Conservation (phyloP, 2,329 filamentous ascomycete species). For the Aspergillus costaricaensis region DNA sequence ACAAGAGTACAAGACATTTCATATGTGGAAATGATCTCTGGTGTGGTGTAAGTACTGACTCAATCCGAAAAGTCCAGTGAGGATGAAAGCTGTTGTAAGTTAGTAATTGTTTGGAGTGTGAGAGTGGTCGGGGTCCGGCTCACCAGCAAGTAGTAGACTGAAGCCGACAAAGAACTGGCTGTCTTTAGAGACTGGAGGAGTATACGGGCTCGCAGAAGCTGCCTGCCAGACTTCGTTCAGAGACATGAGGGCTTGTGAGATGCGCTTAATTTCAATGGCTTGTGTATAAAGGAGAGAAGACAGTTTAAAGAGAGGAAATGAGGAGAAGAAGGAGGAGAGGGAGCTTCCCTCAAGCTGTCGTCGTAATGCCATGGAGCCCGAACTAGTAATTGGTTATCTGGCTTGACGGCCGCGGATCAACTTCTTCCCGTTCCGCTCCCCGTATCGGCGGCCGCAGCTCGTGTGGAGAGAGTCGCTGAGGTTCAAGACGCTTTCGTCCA, state of each 20-base stretch:
- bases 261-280: not conserved
- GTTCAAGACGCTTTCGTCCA: slow-evolving; percentile 1
- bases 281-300: slow-evolving; percentile 2
- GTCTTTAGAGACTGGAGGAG: slow-evolving; percentile 76
- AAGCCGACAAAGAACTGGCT: slow-evolving; percentile 83
- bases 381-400: slow-evolving; percentile 21
- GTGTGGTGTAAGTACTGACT: slow-evolving; percentile 59
- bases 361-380: slow-evolving; percentile 3
- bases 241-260: slow-evolving; percentile 54
- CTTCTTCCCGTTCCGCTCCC: slow-evolving; percentile 24
- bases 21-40: too few species aligned
- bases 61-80: slow-evolving; percentile 79
- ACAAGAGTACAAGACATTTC: not conserved
- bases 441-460: slow-evolving; percentile 18
- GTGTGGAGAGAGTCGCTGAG: slow-evolving; percentile 19
- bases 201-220: slow-evolving; percentile 82
- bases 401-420: slow-evolving; percentile 27
- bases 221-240: slow-evolving; percentile 91
- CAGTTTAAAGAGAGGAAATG: not conserved
- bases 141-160: slow-evolving; percentile 68
- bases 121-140: slow-evolving; percentile 7
- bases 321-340: slow-evolving; percentile 6
- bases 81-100: slow-evolving; percentile 56
- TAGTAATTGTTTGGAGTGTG: slow-evolving; percentile 6
- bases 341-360: slow-evolving; percentile 15